Base-by-base conservation (phyloP, 768 basidiomycete genomes). In the Collybia sp. region DNA sequence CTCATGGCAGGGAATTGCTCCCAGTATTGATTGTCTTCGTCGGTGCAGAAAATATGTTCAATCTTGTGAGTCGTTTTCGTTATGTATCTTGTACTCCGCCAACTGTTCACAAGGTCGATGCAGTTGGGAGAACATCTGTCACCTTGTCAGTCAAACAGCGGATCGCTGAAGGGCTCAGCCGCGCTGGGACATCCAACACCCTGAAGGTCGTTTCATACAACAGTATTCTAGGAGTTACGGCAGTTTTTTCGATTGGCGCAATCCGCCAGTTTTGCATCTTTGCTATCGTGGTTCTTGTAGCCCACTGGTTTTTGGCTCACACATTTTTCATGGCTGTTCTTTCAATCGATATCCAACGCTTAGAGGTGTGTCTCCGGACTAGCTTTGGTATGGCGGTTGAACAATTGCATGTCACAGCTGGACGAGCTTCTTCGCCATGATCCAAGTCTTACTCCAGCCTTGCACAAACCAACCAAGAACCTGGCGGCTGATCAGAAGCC, bases 21-120 rank as follows among this genome's bases (percentile, higher is more conserved):
- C 94, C 94, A 1, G 88, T 97, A 47, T 87, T 96, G 32, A 93
- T 99, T 42, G 80, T 93, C 6, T 94, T 98, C 53, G 88, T 95
- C 12, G 95, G 95, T 2, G 88, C 92, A 2, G 95, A 98, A 68
- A 98, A 97, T 57, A 97, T 98, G 94, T 90, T 93, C 61, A 88
- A 85, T 56, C 71, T 99, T 61, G 93, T 93, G 62, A 51, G 83
- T 64, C 25, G 12, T 44, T 15, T 34, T 15, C 19, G 37, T 45
- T 44, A 43, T 57, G 53, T 43, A 49, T 59, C 58, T 66, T 53
- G 50, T 52, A 31, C 51, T 61, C 44, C 58, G 57, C 56, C 58
- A 39, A n/a, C 41, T 34, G 48, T 58, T 18, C 50, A 46, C 36
- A 61, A 83, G 90, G 87, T 91, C 11, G 88, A 91, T 53, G 89